Evolutionary conservation across 768 basidiomycete genomes (phyloP).

Genomic region (Sporobolomyces phaffii): DNA sequence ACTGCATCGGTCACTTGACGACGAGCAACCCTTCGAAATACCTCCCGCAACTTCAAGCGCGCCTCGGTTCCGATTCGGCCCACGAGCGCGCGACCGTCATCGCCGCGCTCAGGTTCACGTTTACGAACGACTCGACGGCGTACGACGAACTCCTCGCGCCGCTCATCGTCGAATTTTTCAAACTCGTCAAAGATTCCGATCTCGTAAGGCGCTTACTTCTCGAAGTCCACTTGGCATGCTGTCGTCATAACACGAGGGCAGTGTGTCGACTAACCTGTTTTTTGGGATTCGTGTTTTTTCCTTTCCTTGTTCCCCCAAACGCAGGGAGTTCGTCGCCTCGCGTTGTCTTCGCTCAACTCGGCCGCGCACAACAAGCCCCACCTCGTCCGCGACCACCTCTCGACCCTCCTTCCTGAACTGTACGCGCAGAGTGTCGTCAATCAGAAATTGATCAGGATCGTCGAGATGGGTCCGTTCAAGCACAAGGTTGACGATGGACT

Average conservation of each 20-base stretch:
- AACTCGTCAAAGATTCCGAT: slow-evolving; percentile 79
- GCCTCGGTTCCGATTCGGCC: slow-evolving; percentile 22
- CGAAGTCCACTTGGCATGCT: no score
- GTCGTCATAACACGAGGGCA: no score
- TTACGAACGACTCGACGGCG: slow-evolving; percentile 73
- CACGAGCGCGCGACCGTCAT: slow-evolving; percentile 43
- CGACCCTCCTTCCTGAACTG: slow-evolving; percentile 66
- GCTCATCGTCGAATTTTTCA: slow-evolving; percentile 79
- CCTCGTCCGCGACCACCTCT: slow-evolving; percentile 77
- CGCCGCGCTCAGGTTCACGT: slow-evolving; percentile 82
- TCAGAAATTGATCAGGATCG: slow-evolving; percentile 67
- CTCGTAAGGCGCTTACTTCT: no score
- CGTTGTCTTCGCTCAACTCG: slow-evolving; percentile 84
- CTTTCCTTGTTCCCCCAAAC: no score
- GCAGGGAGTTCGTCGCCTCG: slow-evolving; percentile 87
- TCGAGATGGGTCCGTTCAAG: slow-evolving; percentile 96
- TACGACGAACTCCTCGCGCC: slow-evolving; percentile 89
- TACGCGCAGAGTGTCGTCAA: slow-evolving; percentile 66
- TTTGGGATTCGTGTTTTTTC: no score
- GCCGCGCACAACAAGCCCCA: slow-evolving; percentile 92
- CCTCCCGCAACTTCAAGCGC: slow-evolving; percentile 77
- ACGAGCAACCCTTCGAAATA: slow-evolving; percentile 85
- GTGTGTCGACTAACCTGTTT: no score
- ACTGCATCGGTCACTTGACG: slow-evolving; percentile 90
- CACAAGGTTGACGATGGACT: slow-evolving; percentile 96